These are phyloP conservation scores for Goffeauzyma gilvescens DNA, from an alignment of 768 basidiomycete species.

Conservation along the genomic window DNA sequence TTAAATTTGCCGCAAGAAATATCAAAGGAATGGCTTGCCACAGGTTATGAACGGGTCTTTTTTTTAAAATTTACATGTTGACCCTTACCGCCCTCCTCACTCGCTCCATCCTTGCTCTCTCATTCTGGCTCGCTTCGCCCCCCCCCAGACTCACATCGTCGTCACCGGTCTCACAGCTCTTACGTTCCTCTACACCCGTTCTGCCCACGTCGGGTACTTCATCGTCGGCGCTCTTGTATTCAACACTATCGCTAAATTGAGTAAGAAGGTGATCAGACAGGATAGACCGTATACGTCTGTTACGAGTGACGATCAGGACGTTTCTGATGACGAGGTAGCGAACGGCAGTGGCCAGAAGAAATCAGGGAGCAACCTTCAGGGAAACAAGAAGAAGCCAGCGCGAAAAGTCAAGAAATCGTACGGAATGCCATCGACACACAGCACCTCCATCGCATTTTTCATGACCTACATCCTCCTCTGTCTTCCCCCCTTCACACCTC, in stretches of 20 bases:
- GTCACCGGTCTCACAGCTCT: slow-evolving; percentile 27
- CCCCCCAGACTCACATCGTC: slow-evolving; percentile 26
- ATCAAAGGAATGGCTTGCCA: no score
- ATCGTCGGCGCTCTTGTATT: slow-evolving; percentile 25
- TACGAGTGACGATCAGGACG: no score
- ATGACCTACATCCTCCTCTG: slow-evolving; percentile 30
- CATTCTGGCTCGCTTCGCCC: not conserved
- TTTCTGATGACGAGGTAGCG: no score
- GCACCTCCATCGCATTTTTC: slow-evolving; percentile 34
- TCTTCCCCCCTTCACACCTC: slow-evolving; percentile 16
- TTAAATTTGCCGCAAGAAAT: no score
- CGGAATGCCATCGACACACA: slow-evolving; percentile 37
- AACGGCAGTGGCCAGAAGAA: no score
- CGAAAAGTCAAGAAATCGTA: slow-evolving; percentile 28
- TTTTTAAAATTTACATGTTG: no score
- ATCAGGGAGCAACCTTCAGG: not conserved
- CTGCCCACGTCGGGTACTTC: slow-evolving; percentile 32
- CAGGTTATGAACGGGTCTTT: no score
- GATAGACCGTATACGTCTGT: slow-evolving; percentile 1
- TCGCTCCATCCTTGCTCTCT: no score
- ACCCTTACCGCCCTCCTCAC: not conserved
- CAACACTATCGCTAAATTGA: slow-evolving; percentile 4
- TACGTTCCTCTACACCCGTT: slow-evolving; percentile 27
- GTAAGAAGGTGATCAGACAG: slow-evolving; percentile 3
- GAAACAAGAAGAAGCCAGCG: not conserved